phyloP scores from a whole-genome alignment of 2,329 filamentous ascomycete species.

The Colletotrichum ledebouriae region DNA sequence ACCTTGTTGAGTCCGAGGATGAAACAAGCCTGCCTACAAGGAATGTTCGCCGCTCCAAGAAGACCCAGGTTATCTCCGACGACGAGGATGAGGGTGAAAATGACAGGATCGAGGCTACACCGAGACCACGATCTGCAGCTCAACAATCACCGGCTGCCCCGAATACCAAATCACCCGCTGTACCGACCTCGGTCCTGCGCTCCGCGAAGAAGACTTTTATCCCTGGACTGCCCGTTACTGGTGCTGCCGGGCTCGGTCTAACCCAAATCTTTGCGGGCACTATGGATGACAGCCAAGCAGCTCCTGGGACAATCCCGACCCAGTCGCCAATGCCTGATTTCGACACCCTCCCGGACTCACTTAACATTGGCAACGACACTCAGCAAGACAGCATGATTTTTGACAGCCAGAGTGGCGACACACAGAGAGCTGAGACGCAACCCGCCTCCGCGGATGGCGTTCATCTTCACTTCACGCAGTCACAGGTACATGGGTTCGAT shows the following conservation, averaged over 20 bases:
- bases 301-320: conserved; percentile 53
- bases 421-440: conserved; percentile 58
- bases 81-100: conserved; percentile 70
- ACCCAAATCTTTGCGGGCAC: conserved; percentile 94
- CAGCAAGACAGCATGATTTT: conserved; percentile 66
- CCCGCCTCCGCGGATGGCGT: conserved; percentile 51
- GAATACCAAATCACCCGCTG: conserved; percentile 63
- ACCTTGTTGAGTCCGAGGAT: conserved; percentile 53
- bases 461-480: conserved; percentile 70
- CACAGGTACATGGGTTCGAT: conserved; percentile 70
- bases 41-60: conserved; percentile 62
- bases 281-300: conserved; percentile 75
- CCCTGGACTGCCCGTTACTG: conserved; percentile 73
- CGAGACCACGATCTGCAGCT: conserved; percentile 58
- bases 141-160: conserved; percentile 58
- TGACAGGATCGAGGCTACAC: conserved; percentile 59
- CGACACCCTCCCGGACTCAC: conserved; percentile 68
- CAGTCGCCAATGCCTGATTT: conserved; percentile 68
- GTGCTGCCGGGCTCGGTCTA: conserved; percentile 77
- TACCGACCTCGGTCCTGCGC: conserved; percentile 74
- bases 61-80: conserved; percentile 71
- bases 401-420: conserved; percentile 59
- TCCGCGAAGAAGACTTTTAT: conserved; percentile 79
- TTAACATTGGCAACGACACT: conserved; percentile 73
- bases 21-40: conserved; percentile 57